A percentile compares a stretch with the other conserved stretches of the same genome.
phyloP scores from a whole-genome alignment of 176 grass and related monocot genomes.

The Carex littledalei region DNA sequence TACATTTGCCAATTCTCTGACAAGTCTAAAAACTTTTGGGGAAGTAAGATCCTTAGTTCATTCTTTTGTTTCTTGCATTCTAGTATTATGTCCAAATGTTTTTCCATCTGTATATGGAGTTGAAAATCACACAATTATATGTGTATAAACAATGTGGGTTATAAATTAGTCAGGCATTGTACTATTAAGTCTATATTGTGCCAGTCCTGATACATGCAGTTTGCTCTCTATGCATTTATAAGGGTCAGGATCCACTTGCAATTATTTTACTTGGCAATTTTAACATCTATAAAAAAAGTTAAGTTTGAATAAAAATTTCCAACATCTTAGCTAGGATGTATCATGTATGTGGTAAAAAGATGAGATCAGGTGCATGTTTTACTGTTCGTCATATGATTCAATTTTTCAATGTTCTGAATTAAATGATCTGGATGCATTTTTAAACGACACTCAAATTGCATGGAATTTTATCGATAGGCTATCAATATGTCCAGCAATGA shows the following conservation, averaged over 20 bases:
- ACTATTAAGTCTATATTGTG: not conserved
- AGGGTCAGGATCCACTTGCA: not conserved
- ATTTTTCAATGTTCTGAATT: not conserved
- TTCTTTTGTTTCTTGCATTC: not conserved
- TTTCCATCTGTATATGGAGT: not conserved
- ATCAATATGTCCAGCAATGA: not conserved
- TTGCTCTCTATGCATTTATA: not conserved
- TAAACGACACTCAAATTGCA: not conserved
- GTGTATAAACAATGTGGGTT: not conserved
- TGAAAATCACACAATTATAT: not conserved
- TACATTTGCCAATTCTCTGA: slow-evolving; percentile 86
- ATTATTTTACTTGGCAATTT: not conserved
- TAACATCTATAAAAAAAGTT: not conserved
- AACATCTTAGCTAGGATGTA: not conserved
- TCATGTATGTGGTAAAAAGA: not conserved
- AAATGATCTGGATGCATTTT: not conserved
- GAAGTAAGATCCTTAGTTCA: slow-evolving; percentile 54
- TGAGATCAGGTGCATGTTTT: not conserved
- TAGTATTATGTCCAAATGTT: not conserved
- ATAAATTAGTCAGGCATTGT: not conserved
- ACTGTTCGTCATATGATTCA: not conserved
- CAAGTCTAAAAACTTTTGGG: slow-evolving; percentile 93
- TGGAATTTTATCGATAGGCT: not conserved
- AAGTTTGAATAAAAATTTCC: not conserved
- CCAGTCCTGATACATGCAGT: not conserved